Conservation (phyloP, 371 early-diverging fungal genomes). For the Mortierella sp. region DNA sequence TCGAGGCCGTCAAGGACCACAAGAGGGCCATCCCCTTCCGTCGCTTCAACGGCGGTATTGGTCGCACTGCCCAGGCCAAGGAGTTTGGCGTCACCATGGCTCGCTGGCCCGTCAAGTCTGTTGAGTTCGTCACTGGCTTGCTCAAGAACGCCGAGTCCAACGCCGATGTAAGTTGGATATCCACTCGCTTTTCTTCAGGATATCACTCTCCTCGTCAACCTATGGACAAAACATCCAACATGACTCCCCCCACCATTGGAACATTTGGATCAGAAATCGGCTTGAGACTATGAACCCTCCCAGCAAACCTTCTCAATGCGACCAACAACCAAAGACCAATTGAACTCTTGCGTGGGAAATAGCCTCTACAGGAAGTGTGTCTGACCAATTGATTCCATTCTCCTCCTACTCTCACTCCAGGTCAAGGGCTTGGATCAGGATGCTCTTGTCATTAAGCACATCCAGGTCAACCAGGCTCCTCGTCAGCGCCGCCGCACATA, state of each 20-base stretch:
- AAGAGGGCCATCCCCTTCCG: conserved; percentile 99
- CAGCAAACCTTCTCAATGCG: too few relatives aligned
- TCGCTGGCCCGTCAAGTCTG: conserved; percentile 99
- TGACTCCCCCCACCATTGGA: too few relatives aligned
- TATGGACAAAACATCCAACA: too few relatives aligned
- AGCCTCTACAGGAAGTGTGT: too few relatives aligned
- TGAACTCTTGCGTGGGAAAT: too few relatives aligned
- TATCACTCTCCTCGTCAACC: too few relatives aligned
- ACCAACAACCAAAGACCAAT: too few relatives aligned
- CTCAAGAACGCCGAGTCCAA: conserved; percentile 98
- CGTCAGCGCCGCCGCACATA: conserved; percentile 98
- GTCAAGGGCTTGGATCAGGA: conserved; percentile 93
- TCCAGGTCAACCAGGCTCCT: conserved; percentile 99
- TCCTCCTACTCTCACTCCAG: too few relatives aligned
- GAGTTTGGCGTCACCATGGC: conserved; percentile 93
- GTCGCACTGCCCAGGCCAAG: conserved; percentile 98
- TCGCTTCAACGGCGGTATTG: conserved; percentile 97
- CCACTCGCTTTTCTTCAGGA: too few relatives aligned
- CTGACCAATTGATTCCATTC: too few relatives aligned
- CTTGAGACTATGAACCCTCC: too few relatives aligned
- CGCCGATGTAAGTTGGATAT: conserved; percentile 89
- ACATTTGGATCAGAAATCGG: too few relatives aligned
- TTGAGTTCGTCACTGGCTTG: conserved; percentile 92
- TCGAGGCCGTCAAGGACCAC: conserved; percentile 95
- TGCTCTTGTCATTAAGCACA: conserved; percentile 91